Evolutionary conservation across 345 rosid genomes (phyloP).

Genomic region (Eucalyptus tenuipes): DNA sequence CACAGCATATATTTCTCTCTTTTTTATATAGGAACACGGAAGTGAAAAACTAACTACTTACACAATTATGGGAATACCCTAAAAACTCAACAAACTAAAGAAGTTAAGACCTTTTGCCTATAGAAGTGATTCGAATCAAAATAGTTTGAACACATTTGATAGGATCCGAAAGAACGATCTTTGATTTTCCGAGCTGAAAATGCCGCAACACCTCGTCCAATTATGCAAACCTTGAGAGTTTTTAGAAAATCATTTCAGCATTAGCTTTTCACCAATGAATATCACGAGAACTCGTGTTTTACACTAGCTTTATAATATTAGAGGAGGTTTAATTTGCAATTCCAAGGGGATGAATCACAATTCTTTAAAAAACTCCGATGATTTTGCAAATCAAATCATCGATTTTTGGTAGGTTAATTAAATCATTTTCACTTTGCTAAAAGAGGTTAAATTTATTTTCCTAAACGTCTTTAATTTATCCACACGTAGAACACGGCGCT

Average conservation of each 20-base stretch:
- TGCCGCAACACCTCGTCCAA: accelerated
- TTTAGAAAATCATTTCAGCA: neutral
- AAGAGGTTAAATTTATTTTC: neutral
- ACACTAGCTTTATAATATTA: too few relatives aligned
- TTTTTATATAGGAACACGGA: accelerated
- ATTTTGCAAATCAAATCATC: neutral
- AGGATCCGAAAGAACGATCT: accelerated
- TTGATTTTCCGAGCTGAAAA: accelerated
- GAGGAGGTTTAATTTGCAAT: too few relatives aligned
- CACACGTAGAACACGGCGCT: accelerated
- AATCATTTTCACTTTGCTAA: neutral
- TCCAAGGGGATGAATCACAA: neutral
- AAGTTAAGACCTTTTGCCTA: accelerated
- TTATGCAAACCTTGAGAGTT: neutral
- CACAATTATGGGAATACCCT: neutral
- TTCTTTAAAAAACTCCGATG: accelerated
- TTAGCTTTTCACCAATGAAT: neutral
- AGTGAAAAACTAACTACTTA: accelerated
- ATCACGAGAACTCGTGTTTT: neutral
- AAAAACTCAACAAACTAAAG: accelerated
- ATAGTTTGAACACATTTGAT: accelerated
- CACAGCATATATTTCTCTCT: neutral
- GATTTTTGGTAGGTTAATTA: neutral
- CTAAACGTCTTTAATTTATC: neutral
- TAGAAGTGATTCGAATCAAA: neutral